Conservation (phyloP, 2,329 filamentous ascomycete genomes). For the Colletotrichum eremochloae region DNA sequence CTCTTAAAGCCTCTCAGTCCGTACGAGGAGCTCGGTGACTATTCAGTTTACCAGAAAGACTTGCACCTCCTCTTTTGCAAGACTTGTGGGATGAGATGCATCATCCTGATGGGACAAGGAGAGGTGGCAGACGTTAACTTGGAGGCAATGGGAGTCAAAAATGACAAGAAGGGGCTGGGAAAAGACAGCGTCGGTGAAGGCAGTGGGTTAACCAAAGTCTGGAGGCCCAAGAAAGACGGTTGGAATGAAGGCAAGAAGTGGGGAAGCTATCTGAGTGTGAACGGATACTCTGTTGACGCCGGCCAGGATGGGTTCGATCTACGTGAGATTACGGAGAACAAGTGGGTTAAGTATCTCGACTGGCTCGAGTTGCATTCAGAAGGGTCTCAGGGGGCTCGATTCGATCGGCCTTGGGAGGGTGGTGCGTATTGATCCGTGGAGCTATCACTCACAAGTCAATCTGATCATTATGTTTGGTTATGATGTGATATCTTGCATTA, state of each 20-base stretch:
- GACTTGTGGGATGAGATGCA: constrained; percentile 59
- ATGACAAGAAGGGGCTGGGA: constrained; percentile 31
- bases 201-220: constrained; percentile 44
- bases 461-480: too few relatives aligned
- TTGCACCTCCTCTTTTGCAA: constrained; percentile 61
- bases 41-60: constrained; percentile 49
- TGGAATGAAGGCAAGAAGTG: constrained; percentile 45
- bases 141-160: constrained; percentile 34
- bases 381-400: constrained; percentile 26
- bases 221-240: constrained; percentile 48
- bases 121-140: constrained; percentile 48
- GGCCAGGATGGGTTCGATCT: constrained; percentile 55
- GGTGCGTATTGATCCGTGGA: constrained; percentile 28
- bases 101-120: constrained; percentile 54
- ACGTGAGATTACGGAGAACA: constrained; percentile 53
- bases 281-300: constrained; percentile 54
- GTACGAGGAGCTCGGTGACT: constrained; percentile 55
- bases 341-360: constrained; percentile 48
- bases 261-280: constrained; percentile 53
- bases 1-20: constrained; percentile 58
- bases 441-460: too few relatives aligned
- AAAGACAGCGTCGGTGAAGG: not conserved
- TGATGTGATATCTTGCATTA: not conserved
- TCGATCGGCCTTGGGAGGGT: constrained; percentile 35
- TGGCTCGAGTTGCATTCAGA: constrained; percentile 34